Conservation (phyloP, 495 filamentous ascomycete species). For the Hypoxylon crocopeplum region DNA sequence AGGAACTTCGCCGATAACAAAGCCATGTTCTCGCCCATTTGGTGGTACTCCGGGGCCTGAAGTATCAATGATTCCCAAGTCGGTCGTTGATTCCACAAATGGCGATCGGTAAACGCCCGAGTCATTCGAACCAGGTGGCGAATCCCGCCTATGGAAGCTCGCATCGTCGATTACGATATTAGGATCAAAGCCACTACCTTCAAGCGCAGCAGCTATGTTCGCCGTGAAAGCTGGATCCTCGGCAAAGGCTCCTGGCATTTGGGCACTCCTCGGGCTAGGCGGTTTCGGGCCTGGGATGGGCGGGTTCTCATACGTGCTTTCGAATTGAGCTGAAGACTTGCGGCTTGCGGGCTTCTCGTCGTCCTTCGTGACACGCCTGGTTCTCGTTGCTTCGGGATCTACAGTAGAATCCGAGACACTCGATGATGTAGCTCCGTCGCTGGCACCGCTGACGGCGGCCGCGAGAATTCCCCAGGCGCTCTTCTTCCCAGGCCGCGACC, state of each 20-base stretch:
- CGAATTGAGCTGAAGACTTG: slow-evolving; percentile 21
- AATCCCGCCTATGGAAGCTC: slow-evolving; percentile 66
- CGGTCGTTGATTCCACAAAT: slow-evolving; percentile 52
- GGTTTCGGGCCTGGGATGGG: slow-evolving; percentile 51
- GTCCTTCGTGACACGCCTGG: slow-evolving; percentile 25
- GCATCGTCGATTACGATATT: slow-evolving; percentile 73
- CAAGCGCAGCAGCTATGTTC: slow-evolving; percentile 70
- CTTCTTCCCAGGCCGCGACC: slow-evolving; percentile 38
- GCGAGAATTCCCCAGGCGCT: slow-evolving; percentile 51
- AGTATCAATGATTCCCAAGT: slow-evolving; percentile 37
- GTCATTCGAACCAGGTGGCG: slow-evolving; percentile 67
- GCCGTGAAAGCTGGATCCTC: slow-evolving; percentile 74
- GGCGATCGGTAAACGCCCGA: slow-evolving; percentile 50
- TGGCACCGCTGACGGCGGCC: slow-evolving; percentile 47
- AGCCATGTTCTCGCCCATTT: slow-evolving; percentile 15
- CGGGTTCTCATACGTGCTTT: slow-evolving; percentile 36
- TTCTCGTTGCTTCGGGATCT: slow-evolving; percentile 16
- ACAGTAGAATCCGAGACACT: slow-evolving; percentile 16
- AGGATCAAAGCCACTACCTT: slow-evolving; percentile 73
- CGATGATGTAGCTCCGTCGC: slow-evolving; percentile 37
- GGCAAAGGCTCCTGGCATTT: slow-evolving; percentile 58
- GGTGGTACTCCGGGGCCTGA: neutral
- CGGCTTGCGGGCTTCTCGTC: slow-evolving; percentile 30
- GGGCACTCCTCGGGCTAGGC: slow-evolving; percentile 38
- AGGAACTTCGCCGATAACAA: slow-evolving; percentile 25